Base-by-base conservation (phyloP, 805 yeast species). In the Candida cerambycidarum region DNA sequence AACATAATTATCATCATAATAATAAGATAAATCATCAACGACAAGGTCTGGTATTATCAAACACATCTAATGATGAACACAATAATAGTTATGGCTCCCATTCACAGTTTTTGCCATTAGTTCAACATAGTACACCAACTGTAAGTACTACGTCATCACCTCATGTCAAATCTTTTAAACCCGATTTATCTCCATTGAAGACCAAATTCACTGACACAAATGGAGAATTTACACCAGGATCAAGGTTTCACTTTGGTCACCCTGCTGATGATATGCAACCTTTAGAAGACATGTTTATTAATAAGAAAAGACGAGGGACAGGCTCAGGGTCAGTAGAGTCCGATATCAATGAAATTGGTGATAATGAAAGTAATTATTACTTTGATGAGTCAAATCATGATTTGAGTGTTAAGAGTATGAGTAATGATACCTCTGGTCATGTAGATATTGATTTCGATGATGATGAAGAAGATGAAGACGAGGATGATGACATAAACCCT, bases 121-220 rank as follows among this genome's bases (percentile, higher is more conserved):
- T 55, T 8, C 63, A 57, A 32, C 65, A 56, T 24, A 53, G 62
- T 28, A 31, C 53, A 9, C 59, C 67, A 3, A 58, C 66, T 7
- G 67, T 60, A n/a, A 55, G 53, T 23, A 58, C 69, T 12, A 54
- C 65, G 8, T 50, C 65, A 3, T 54, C 65, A 13, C 59, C 65
- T n/a, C 42, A 49, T 28, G 63, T 61, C 27, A 64, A 62, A 41
- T 58, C 64, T 6, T 63, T 58, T 55, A 61, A 59, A 42, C 73
- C 75, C 1, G 61, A 56, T 32, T 54, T 69, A 27, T 55, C 69
- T n/a, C 68, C 68, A 1, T 54, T 69, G 37, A 61, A 58, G 24
- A 69, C 75, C 4, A 53, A 58, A 8, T 68, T 69, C 33, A 61
- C 56, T n/a, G 51, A 48, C 23, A 9, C 29, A 8, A 43, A 25